phyloP scores from a whole-genome alignment of 805 yeast species.

The Wickerhamomyces queroliae region DNA sequence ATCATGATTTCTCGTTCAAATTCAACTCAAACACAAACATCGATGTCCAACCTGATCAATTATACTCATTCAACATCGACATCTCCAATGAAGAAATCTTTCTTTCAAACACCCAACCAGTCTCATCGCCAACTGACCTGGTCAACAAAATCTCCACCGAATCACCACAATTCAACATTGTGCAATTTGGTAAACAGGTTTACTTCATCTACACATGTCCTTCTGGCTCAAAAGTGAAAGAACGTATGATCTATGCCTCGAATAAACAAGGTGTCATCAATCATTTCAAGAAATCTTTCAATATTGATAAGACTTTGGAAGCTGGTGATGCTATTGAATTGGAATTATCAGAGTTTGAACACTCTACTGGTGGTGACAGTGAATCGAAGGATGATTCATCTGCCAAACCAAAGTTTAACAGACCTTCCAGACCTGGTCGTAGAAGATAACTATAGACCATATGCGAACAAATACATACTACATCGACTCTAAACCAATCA shows the following conservation, averaged over 20 bases:
- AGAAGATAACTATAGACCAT: slow-evolving; percentile 22
- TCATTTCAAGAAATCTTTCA: slow-evolving; percentile 35
- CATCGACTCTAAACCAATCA: not conserved
- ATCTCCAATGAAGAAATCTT: slow-evolving; percentile 40
- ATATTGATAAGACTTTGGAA: slow-evolving; percentile 44
- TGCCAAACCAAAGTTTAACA: slow-evolving; percentile 36
- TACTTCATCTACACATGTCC: slow-evolving; percentile 87
- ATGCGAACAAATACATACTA: not conserved
- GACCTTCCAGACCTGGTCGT: slow-evolving; percentile 71
- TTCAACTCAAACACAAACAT: slow-evolving; percentile 22
- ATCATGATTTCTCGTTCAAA: slow-evolving; percentile 21
- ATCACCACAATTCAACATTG: slow-evolving; percentile 56
- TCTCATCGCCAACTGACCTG: slow-evolving; percentile 24
- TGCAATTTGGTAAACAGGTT: slow-evolving; percentile 33
- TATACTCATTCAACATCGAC: slow-evolving; percentile 49
- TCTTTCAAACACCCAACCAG: slow-evolving; percentile 22
- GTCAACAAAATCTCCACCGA: slow-evolving; percentile 28
- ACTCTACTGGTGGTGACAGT: too few relatives aligned
- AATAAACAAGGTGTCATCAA: slow-evolving; percentile 58
- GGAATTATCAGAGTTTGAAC: slow-evolving; percentile 44
- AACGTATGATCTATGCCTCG: slow-evolving; percentile 90
- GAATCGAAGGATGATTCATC: slow-evolving; percentile 11
- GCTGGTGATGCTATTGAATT: slow-evolving; percentile 71
- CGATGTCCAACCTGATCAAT: slow-evolving; percentile 24
- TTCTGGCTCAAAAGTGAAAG: slow-evolving; percentile 80